phyloP scores from a whole-genome alignment of 2,329 filamentous ascomycete species.

The Diaporthe longicolla region DNA sequence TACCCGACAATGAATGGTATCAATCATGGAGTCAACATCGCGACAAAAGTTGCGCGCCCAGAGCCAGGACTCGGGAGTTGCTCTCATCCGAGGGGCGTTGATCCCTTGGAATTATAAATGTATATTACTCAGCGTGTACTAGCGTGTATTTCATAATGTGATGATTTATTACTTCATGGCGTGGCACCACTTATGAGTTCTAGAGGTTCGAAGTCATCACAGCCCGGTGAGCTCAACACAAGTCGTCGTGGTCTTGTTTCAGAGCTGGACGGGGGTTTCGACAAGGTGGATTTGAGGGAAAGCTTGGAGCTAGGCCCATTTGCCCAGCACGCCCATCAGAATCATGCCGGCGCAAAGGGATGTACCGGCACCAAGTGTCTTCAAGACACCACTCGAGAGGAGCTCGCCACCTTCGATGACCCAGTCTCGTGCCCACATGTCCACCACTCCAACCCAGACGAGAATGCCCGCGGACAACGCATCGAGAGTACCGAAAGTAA shows the following conservation, averaged over 20 bases:
- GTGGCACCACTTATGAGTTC: neutral
- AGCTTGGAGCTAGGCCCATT: constrained; percentile 69
- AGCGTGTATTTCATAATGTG: constrained; percentile 13
- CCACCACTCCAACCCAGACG: constrained; percentile 83
- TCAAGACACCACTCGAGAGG: constrained; percentile 62
- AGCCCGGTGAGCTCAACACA: neutral
- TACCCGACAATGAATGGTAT: neutral
- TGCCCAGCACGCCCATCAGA: constrained; percentile 80
- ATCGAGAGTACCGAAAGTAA: constrained; percentile 81
- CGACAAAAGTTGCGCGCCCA: neutral
- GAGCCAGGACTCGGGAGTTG: constrained; percentile 21
- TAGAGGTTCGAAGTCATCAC: neutral
- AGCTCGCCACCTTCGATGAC: constrained; percentile 69
- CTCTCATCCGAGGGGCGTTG: neutral
- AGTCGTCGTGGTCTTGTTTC: neutral
- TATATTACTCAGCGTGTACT: constrained; percentile 13
- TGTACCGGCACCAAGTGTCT: constrained; percentile 64
- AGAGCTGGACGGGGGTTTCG: neutral
- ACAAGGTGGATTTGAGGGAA: neutral
- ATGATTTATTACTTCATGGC: constrained; percentile 7
- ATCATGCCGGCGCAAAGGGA: constrained; percentile 74
- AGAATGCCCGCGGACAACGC: constrained; percentile 82
- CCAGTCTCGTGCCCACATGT: constrained; percentile 87
- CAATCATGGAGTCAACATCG: neutral
- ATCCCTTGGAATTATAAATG: neutral